Base-by-base conservation (phyloP, 495 filamentous ascomycete species). In the Mycothermus thermophilus region DNA sequence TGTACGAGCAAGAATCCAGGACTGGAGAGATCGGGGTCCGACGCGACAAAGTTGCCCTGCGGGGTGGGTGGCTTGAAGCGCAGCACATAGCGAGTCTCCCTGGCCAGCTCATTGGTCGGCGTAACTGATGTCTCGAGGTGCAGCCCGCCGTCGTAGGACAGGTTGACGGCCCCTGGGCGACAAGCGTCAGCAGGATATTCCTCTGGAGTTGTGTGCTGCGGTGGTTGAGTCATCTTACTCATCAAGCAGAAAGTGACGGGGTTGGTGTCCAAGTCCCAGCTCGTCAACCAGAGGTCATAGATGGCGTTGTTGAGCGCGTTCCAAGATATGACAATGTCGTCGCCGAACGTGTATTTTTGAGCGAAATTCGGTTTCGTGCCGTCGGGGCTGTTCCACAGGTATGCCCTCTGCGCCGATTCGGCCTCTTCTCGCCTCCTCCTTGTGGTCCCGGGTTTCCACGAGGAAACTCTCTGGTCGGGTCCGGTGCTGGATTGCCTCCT, bases 321-420 rank as follows among this genome's bases (percentile, higher is more conserved):
- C 43, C 43, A 46, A 6, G 43, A 46, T n/a, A 46, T 25, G 30
- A 41, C n/a, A n/a, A 46, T 38, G 30, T 41, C 32, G 20, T 46
- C 38, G 17, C 43, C 43, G 27, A 38, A 27, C 3, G 23, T 22
- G 17, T 31, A 46, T 0, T 34, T 32, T 15, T 46, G 30, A 16
- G 38, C 34, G n/a, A 46, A 46, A 12, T 46, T 35, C 14, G 43
- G 38, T 6, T 23, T 16, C 18, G 31, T 31, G 8, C 43, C 43
- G 30, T 38, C 27, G 0, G 43, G 43, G 4, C 28, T 23, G 26
- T 42, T 46, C 43, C 43, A 46, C 25, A 46, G 19, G 27, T 38
- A 41, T 17, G 35, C 20, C 16, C 38, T 30, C 12, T 27, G 38
- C n/a, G 14, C 16, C 9, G 3, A 10, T 5, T 16, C 23, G 5